These are phyloP conservation scores for Carallia pectinifolia DNA, from an alignment of 345 rosid species.

Conservation along the genomic window DNA sequence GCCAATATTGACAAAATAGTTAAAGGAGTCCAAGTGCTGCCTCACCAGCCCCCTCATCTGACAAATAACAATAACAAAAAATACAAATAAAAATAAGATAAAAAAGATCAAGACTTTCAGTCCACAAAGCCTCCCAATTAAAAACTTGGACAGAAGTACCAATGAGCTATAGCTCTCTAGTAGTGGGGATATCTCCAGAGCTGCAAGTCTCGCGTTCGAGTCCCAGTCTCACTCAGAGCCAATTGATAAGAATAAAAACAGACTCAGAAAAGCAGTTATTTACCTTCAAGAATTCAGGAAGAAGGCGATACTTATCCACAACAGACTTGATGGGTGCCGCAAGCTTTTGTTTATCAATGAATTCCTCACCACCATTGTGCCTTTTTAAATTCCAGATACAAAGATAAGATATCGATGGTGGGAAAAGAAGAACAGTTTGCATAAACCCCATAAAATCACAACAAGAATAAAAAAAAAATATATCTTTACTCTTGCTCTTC, in stretches of 20 bases:
- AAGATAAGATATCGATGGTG: background rate
- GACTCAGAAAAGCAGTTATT: background rate
- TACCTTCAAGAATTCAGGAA: constrained; percentile 75
- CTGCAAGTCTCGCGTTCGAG: too few relatives aligned
- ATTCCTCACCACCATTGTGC: constrained; percentile 9
- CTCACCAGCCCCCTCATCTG: constrained; percentile 92
- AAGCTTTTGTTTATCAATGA: constrained; percentile 41
- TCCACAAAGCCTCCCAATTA: background rate
- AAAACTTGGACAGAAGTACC: too few relatives aligned
- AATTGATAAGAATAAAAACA: background rate
- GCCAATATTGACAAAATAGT: constrained; percentile 70
- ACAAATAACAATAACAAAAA: background rate
- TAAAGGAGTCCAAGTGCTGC: constrained; percentile 88
- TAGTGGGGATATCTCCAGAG: too few relatives aligned
- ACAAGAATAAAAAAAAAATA: too few relatives aligned
- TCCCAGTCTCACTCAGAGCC: too few relatives aligned
- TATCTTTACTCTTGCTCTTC: too few relatives aligned
- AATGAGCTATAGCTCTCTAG: too few relatives aligned
- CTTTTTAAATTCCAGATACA: background rate
- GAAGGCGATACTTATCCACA: constrained; percentile 56
- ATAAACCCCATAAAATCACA: background rate
- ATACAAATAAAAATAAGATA: background rate
- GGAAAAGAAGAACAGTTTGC: background rate
- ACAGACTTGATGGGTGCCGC: constrained; percentile 51
- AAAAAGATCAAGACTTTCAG: background rate